phyloP scores from a whole-genome alignment of 2,329 filamentous ascomycete genomes.

The Fonsecaea nubica region DNA sequence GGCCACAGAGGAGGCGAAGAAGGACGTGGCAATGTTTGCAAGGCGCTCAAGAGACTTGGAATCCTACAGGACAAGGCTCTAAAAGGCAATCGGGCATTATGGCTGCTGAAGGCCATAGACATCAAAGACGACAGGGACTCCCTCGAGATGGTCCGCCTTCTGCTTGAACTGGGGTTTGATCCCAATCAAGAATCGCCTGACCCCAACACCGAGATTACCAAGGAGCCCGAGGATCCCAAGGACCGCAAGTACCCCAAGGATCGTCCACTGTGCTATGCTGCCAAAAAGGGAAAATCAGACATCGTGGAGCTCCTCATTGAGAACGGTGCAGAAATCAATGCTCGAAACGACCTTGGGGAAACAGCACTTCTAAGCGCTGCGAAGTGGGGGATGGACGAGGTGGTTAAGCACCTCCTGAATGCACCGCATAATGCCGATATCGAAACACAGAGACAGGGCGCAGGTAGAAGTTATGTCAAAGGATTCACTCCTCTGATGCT shows the following conservation, averaged over 20 bases:
- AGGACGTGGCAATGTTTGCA: slow-evolving; percentile 7
- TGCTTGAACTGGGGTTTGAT: slow-evolving; percentile 8
- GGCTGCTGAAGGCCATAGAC: slow-evolving; percentile 13
- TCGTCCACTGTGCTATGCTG: slow-evolving; percentile 7
- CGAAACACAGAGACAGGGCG: slow-evolving; percentile 6
- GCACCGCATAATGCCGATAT: slow-evolving; percentile 4
- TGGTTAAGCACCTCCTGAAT: slow-evolving; percentile 5
- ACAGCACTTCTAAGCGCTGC: slow-evolving; percentile 4
- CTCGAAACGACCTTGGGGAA: not conserved
- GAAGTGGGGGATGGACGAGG: not conserved
- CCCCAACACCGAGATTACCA: not conserved
- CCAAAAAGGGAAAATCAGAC: not conserved
- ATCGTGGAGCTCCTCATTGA: slow-evolving; percentile 2
- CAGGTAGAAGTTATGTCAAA: not conserved
- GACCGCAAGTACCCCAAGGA: not conserved
- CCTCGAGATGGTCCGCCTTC: slow-evolving; percentile 1
- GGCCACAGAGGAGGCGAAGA: slow-evolving; percentile 4
- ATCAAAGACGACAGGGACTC: not conserved
- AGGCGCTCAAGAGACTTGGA: slow-evolving; percentile 5
- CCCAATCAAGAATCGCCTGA: slow-evolving; percentile 7
- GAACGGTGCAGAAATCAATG: not conserved
- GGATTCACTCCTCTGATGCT: slow-evolving; percentile 13
- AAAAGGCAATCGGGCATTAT: slow-evolving; percentile 3
- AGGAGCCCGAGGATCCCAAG: not conserved
- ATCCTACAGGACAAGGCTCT: slow-evolving; percentile 5